phyloP scores from a whole-genome alignment of 2,329 filamentous ascomycete genomes.

The Colletotrichum brevisporum region DNA sequence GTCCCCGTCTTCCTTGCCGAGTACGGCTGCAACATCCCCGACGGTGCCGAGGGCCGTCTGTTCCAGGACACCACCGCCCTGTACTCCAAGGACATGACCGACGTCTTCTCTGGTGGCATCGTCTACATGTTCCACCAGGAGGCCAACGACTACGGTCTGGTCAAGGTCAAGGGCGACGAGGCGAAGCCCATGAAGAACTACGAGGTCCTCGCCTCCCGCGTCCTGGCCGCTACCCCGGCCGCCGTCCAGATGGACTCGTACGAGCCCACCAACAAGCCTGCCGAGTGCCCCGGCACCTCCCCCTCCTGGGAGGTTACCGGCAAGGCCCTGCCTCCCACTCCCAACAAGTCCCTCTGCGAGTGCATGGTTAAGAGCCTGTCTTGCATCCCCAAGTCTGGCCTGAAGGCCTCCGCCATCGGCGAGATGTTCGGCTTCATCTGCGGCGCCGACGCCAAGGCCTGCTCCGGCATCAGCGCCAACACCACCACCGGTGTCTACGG shows the following conservation, averaged over 20 bases:
- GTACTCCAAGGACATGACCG: slow-evolving; percentile 84
- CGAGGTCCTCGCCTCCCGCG: slow-evolving; percentile 77
- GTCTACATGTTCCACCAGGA: slow-evolving; percentile 99
- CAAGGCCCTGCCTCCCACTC: slow-evolving; percentile 82
- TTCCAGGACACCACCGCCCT: slow-evolving; percentile 90
- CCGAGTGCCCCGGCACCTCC: slow-evolving; percentile 78
- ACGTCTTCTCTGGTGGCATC: slow-evolving; percentile 94
- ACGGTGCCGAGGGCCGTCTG: slow-evolving; percentile 74
- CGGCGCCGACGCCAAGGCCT: slow-evolving; percentile 68
- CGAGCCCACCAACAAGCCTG: slow-evolving; percentile 78
- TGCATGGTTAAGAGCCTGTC: slow-evolving; percentile 85
- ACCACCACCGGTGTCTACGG: slow-evolving; percentile 79
- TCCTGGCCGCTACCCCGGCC: slow-evolving; percentile 76
- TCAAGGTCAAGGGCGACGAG: slow-evolving; percentile 67
- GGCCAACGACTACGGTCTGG: slow-evolving; percentile 88
- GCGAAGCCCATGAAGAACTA: slow-evolving; percentile 83
- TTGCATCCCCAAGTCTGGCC: slow-evolving; percentile 75
- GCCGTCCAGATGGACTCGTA: slow-evolving; percentile 78
- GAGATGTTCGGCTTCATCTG: slow-evolving; percentile 83
- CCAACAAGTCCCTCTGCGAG: slow-evolving; percentile 82
- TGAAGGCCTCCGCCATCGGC: slow-evolving; percentile 72
- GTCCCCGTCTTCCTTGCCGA: slow-evolving; percentile 99
- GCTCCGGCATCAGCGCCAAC: slow-evolving; percentile 78
- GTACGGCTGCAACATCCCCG: slow-evolving; percentile 89
- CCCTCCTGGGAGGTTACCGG: slow-evolving; percentile 77